Evolutionary conservation across 2,329 filamentous ascomycete genomes (phyloP), one percentile per base, ranked within the genome.

Genomic region (Fusarium sp.): DNA sequence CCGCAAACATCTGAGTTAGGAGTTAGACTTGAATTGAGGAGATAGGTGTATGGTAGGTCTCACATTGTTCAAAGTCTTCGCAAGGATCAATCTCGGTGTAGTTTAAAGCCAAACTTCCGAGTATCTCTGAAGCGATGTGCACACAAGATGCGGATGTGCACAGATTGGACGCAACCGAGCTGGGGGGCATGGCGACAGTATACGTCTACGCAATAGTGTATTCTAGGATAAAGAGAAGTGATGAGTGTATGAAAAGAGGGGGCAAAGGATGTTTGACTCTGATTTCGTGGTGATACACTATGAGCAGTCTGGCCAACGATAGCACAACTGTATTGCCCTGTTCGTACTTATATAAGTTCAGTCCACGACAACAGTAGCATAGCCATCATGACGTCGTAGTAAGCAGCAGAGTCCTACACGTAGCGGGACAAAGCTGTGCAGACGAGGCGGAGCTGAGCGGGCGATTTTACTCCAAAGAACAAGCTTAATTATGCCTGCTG

Each of bases 61-160:
- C 1, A 48, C 26, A 87, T 78, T 90, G 85, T 68, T 93, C 90
- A 68, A 94, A 94, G 77, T 93, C 82, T n/a, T 85, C 87, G 75
- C 92, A 94, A 4, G 92, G 89, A 78, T 94, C 90, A 44, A 94
- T 83, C 6, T 89, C 81, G 67, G 88, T 84, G 80, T 92, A 91
- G 57, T 90, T 72, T 17, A 76, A 70, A 5, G 80, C 77, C 1
- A 82, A 20, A 24, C 51, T 66, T 26, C 74, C 75, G 0, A 81
- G 64, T 17, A 81, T 75, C 31, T 81, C 78, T 0, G 79, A 80
- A n/a, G 79, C 79, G 22, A 80, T 74, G 54, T 80, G 79, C 2
- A 81, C 72, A 26, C 80, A 81, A 18, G 79, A 76, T 5, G 78
- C 75, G 8, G 79, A 80, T 44, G 67, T 71, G 42, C 67, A 74